Conservation (phyloP, 108 stramenopile genomes). For the Cylindrotheca closterium region DNA sequence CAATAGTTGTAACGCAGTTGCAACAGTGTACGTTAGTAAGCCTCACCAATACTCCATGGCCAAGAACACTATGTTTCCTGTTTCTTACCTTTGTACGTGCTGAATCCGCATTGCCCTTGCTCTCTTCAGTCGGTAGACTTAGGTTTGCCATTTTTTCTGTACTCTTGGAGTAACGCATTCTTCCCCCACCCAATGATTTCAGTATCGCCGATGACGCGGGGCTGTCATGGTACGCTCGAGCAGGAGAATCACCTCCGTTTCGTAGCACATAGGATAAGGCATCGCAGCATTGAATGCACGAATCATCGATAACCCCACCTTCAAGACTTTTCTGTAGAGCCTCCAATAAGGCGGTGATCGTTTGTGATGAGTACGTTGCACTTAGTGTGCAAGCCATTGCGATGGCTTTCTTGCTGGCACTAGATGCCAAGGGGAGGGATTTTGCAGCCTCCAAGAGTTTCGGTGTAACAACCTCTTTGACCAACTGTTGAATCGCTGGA, state of each 20-base stretch:
- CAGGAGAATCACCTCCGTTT: constrained; percentile 17
- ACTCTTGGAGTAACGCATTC: no score
- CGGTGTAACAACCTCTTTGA: constrained; percentile 7
- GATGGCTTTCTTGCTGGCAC: no score
- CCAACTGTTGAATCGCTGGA: constrained; percentile 4
- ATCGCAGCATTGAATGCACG: constrained; percentile 1
- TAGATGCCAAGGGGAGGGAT: no score
- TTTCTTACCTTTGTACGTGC: constrained; percentile 11
- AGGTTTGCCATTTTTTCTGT: no score
- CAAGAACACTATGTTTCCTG: no score
- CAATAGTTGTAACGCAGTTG: no score
- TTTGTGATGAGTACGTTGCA: no score
- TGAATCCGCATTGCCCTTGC: constrained; percentile 4
- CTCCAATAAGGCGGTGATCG: constrained; percentile 12
- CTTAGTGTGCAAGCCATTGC: no score
- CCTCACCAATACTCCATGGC: no score
- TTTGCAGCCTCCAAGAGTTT: no score
- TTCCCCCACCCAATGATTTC: constrained; percentile 3
- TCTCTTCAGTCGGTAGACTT: background rate
- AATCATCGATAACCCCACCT: background rate
- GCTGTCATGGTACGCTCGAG: constrained; percentile 20
- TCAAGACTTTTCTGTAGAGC: background rate
- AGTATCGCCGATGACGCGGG: constrained; percentile 13
- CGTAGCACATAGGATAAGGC: constrained; percentile 14
- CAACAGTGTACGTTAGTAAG: no score